These are phyloP conservation scores for Lachnellula occidentalis DNA, from an alignment of 2,329 filamentous ascomycete species.

Conservation along the genomic window DNA sequence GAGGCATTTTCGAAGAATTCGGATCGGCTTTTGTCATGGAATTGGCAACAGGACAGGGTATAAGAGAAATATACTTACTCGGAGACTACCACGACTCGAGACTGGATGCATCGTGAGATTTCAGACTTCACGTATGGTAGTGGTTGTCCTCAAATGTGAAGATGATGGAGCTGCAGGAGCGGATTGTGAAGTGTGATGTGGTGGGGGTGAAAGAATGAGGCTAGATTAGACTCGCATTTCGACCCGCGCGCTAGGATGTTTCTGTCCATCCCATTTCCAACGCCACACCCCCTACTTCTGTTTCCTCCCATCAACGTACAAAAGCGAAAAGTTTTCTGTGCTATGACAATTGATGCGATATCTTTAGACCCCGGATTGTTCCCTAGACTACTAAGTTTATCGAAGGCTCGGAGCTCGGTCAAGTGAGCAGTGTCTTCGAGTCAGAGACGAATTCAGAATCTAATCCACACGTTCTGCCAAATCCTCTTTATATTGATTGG, in stretches of 20 bases:
- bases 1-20: constrained; percentile 14
- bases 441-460: no score
- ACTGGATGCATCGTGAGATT: not conserved
- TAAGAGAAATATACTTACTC: constrained; percentile 6
- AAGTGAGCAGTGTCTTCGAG: no score
- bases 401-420: no score
- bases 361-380: constrained; percentile 1
- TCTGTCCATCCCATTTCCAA: not conserved
- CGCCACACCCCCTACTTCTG: no score
- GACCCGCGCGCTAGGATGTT: not conserved
- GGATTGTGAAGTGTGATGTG: no score
- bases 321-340: no score
- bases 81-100: not conserved
- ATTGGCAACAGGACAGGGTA: not conserved
- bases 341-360: not conserved
- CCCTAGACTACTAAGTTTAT: no score
- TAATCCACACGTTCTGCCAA: no score
- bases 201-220: not conserved
- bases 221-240: not conserved
- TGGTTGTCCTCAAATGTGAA: not conserved
- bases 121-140: not conserved
- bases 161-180: not conserved
- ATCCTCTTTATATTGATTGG: no score
- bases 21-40: not conserved
- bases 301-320: no score